A percentile compares a stretch with the other conserved stretches of the same genome.
Conservation (phyloP, 306 rosid species). For the Canavalia ensiformis region DNA sequence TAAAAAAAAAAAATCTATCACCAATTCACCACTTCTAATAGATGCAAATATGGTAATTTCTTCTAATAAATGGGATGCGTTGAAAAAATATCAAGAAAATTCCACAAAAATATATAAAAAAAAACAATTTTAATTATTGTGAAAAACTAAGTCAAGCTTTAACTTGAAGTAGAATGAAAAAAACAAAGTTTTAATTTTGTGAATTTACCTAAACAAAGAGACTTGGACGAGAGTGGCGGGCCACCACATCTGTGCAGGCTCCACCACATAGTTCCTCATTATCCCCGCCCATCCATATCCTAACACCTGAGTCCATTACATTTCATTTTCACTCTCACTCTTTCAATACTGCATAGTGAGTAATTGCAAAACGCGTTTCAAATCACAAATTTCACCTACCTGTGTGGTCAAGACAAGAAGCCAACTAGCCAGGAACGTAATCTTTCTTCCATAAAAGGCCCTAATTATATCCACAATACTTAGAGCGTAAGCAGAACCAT, state of each 20-base stretch:
- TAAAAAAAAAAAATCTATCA: no score
- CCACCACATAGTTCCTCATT: constrained; percentile 73
- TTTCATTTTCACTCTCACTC: no score
- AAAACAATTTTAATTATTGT: no score
- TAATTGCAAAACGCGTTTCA: no score
- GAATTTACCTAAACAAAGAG: constrained; percentile 68
- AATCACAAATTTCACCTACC: constrained; percentile 44
- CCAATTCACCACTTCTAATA: no score
- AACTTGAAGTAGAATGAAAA: no score
- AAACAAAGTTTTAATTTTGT: no score
- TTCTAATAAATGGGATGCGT: neutral
- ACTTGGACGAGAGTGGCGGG: constrained; percentile 72
- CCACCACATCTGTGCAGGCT: constrained; percentile 92
- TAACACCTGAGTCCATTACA: constrained; percentile 52
- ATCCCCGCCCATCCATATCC: constrained; percentile 95
- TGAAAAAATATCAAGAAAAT: neutral
- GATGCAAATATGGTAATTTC: no score
- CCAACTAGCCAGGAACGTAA: constrained; percentile 64
- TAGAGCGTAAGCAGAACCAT: constrained; percentile 67
- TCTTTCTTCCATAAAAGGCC: constrained; percentile 60
- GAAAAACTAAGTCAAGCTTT: no score
- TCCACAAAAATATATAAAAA: no score
- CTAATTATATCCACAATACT: constrained; percentile 66
- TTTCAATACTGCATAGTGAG: no score
- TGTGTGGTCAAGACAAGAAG: constrained; percentile 69